Evolutionary conservation across 768 basidiomycete genomes (phyloP).

Genomic region (Baorangia bicolor): DNA sequence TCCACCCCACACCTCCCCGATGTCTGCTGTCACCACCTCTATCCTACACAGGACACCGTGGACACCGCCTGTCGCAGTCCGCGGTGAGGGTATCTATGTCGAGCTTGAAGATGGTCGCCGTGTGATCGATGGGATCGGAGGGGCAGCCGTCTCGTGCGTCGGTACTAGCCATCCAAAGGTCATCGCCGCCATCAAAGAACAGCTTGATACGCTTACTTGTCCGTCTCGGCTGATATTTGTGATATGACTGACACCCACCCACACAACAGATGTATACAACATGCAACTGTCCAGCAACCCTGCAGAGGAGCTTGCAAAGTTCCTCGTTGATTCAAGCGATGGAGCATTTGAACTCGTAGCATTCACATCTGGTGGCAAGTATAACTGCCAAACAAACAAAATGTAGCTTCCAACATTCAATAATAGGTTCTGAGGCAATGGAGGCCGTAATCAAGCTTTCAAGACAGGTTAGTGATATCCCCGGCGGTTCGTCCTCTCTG

Average conservation of each 20-base stretch:
- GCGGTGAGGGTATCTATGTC: slow-evolving; percentile 69
- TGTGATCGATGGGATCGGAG: slow-evolving; percentile 80
- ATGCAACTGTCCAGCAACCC: slow-evolving; percentile 81
- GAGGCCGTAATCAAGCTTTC: slow-evolving; percentile 82
- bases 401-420: background rate
- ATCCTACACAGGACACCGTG: slow-evolving; percentile 74
- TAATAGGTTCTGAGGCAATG: slow-evolving; percentile 83
- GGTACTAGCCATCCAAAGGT: slow-evolving; percentile 75
- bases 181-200: slow-evolving; percentile 71
- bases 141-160: slow-evolving; percentile 80
- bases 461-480: slow-evolving; percentile 53
- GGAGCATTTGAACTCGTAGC: slow-evolving; percentile 73
- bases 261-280: slow-evolving; percentile 71
- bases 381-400: background rate
- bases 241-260: background rate
- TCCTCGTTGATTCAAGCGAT: slow-evolving; percentile 61
- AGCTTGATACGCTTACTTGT: slow-evolving; percentile 79
- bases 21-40: slow-evolving; percentile 24
- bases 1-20: slow-evolving; percentile 6
- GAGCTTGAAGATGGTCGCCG: slow-evolving; percentile 66
- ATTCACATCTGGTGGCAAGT: slow-evolving; percentile 73
- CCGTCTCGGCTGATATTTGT: slow-evolving; percentile 24
- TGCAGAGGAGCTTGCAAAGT: slow-evolving; percentile 74
- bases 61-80: slow-evolving; percentile 66
- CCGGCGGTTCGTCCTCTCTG: background rate